These are phyloP conservation scores for Rhynchospora breviuscula DNA, from an alignment of 176 grass and related monocot species.

Conservation along the genomic window DNA sequence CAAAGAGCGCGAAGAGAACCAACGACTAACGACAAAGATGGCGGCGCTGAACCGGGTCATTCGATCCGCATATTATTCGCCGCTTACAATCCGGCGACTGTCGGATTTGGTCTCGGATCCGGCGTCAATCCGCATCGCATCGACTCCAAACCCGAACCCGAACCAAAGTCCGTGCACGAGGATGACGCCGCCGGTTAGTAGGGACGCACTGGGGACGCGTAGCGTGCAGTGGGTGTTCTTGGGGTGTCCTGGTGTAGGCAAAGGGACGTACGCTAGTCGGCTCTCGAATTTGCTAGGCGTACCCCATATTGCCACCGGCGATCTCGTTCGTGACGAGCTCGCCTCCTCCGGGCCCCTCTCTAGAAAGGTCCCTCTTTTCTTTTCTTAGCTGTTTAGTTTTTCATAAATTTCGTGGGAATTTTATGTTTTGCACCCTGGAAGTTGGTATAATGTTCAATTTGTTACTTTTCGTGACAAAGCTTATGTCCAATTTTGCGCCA, in stretches of 20 bases:
- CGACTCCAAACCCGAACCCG: neutral
- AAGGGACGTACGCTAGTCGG: slow-evolving; percentile 94
- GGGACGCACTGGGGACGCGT: slow-evolving; percentile 33
- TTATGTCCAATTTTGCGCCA: neutral
- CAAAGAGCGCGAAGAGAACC: neutral
- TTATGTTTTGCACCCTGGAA: neutral
- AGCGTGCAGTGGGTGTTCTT: slow-evolving; percentile 95
- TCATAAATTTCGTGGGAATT: neutral
- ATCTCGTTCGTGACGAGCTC: slow-evolving; percentile 84
- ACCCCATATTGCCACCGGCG: slow-evolving; percentile 96
- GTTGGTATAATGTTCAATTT: neutral
- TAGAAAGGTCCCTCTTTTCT: slow-evolving; percentile 33
- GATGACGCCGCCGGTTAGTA: neutral
- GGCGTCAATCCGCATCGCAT: neutral
- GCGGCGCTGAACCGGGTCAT: neutral
- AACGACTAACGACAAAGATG: neutral
- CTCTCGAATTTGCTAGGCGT: slow-evolving; percentile 71
- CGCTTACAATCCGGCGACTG: neutral
- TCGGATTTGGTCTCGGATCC: slow-evolving; percentile 21
- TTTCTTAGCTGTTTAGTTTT: neutral
- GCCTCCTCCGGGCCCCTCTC: slow-evolving; percentile 44
- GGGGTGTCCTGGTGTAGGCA: slow-evolving; percentile 87
- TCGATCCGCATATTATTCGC: neutral
- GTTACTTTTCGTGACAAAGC: neutral
- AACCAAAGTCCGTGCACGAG: neutral